Conservation (phyloP, 345 rosid genomes). For the Hirschfeldia incana region DNA sequence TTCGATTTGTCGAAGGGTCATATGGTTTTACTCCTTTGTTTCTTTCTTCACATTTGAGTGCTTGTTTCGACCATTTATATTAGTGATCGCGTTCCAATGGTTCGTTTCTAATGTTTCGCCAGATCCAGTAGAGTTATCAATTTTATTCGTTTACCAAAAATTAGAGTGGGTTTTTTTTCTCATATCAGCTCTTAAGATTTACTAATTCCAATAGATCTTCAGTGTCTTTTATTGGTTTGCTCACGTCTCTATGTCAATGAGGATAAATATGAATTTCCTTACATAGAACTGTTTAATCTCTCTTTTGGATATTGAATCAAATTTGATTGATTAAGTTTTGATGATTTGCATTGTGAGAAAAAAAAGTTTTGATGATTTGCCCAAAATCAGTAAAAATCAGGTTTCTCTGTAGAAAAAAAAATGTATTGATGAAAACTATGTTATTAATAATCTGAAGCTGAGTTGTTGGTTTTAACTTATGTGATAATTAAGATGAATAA, state of each 20-base stretch:
- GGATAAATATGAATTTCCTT: no score
- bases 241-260: background rate
- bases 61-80: background rate
- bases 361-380: background rate
- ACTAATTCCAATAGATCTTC: background rate
- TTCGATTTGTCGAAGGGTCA: background rate
- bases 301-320: background rate
- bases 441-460: no score
- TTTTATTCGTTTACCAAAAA: background rate
- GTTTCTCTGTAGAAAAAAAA: no score
- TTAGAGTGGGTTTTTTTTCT: background rate
- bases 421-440: no score
- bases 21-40: background rate
- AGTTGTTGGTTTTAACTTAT: no score
- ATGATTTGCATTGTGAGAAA: no score
- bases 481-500: no score
- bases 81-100: background rate
- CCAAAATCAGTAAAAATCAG: no score
- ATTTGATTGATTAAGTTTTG: background rate
- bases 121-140: background rate
- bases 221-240: background rate
- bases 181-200: background rate
- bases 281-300: background rate
- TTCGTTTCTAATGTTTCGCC: background rate
- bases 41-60: background rate